Conservation (phyloP, 2,329 filamentous ascomycete species). For the Fusarium illudens region DNA sequence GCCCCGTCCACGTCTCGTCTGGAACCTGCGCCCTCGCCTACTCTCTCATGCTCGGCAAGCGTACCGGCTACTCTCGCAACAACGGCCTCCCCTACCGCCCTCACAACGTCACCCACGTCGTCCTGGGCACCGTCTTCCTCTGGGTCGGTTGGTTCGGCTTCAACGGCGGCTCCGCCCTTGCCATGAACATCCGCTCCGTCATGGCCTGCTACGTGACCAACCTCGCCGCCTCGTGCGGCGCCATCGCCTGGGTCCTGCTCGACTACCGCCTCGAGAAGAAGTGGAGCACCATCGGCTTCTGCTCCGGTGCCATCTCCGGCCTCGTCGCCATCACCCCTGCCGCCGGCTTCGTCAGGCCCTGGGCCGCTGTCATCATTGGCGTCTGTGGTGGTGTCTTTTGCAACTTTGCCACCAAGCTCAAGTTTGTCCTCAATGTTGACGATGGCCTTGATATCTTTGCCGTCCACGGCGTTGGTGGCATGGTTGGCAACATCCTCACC, state of each 20-base stretch:
- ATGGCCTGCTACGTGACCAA: conserved; percentile 93
- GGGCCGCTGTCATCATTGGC: conserved; percentile 67
- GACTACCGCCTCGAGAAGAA: conserved; percentile 93
- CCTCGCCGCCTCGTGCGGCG: conserved; percentile 81
- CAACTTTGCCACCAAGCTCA: conserved; percentile 90
- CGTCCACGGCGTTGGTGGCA: conserved; percentile 86
- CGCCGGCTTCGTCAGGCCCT: conserved; percentile 79
- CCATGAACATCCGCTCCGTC: conserved; percentile 84
- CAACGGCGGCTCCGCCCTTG: conserved; percentile 85
- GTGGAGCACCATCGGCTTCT: conserved; percentile 94
- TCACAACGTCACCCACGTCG: conserved; percentile 78
- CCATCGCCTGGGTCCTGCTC: conserved; percentile 83
- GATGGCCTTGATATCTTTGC: conserved; percentile 92
- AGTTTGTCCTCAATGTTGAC: conserved; percentile 77
- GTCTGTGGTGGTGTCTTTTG: conserved; percentile 70
- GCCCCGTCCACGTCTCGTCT: conserved; percentile 78
- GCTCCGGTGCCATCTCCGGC: conserved; percentile 86
- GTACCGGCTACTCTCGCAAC: conserved; percentile 67
- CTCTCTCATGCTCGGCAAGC: conserved; percentile 76
- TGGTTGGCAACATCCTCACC: conserved; percentile 81
- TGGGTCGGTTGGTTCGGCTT: conserved; percentile 99
- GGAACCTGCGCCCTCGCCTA: conserved; percentile 77
- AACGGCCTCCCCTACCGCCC: conserved; percentile 72
- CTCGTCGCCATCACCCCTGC: conserved; percentile 88
- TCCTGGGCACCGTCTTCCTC: conserved; percentile 77